Conservation (phyloP, 2,329 filamentous ascomycete species). For the Didymella glomerata region DNA sequence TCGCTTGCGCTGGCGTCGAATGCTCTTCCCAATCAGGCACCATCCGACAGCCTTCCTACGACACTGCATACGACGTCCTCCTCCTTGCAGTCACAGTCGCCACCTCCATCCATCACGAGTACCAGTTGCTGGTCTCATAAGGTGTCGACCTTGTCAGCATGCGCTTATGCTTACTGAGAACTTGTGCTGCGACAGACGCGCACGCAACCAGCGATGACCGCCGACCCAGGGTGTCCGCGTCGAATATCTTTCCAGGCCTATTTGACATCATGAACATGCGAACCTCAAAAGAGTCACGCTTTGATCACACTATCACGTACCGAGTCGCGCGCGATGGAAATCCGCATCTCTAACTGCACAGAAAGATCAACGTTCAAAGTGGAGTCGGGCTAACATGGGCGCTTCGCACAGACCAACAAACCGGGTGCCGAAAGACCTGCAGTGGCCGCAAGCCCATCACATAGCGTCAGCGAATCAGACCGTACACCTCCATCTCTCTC, state of each 20-base stretch:
- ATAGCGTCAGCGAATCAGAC: slow-evolving; percentile 34
- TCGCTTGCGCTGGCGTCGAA: slow-evolving; percentile 17
- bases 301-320: slow-evolving; percentile 40
- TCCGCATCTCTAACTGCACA: slow-evolving; percentile 18
- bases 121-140: background rate
- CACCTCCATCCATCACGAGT: background rate
- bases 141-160: slow-evolving; percentile 1
- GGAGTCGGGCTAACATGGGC: slow-evolving; percentile 33
- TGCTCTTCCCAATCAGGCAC: slow-evolving; percentile 6
- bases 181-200: slow-evolving; percentile 12
- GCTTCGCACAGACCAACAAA: slow-evolving; percentile 38
- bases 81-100: slow-evolving; percentile 5
- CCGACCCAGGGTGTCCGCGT: background rate
- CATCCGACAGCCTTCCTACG: slow-evolving; percentile 8
- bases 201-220: slow-evolving; percentile 8
- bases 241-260: background rate
- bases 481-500: slow-evolving; percentile 17
- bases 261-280: slow-evolving; percentile 10
- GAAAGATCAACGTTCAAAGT: slow-evolving; percentile 23
- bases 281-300: slow-evolving; percentile 29
- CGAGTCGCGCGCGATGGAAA: slow-evolving; percentile 27
- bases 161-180: slow-evolving; percentile 14
- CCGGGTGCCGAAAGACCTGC: slow-evolving; percentile 29
- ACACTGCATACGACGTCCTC: slow-evolving; percentile 2
- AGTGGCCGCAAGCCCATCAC: slow-evolving; percentile 38